Base-by-base conservation (phyloP, 257 asterid genomes). In the Solanum arcanum region DNA sequence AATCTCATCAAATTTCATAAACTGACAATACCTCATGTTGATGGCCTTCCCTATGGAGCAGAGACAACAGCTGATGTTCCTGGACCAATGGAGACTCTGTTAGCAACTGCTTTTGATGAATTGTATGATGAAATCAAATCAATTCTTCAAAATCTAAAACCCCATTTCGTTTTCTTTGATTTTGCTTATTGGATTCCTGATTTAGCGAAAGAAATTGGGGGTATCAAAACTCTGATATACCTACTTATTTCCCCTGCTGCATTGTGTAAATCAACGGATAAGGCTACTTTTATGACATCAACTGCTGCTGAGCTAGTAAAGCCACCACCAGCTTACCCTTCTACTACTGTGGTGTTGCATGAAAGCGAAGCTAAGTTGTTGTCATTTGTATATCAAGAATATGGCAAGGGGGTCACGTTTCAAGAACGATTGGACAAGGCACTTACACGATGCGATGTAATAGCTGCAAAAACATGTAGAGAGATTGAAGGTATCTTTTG, bases 31-130 rank as follows among this genome's bases (percentile, higher is more conserved):
- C 98, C 98, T 10, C 90, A 20, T 10, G 92, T 93, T 35, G 89
- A 88, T 2, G 95, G 98, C 86, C 93, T 94, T 59, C 95, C 96
- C 6, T 76, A 89, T 16, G 88, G 87, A 0, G 70, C 88, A 35
- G 94, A 94, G 86, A 91, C 94, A 62, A 91, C 96, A 31, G 84
- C 90, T n/a, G 98, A 95, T 35, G 47, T 91, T 5, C 89, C 90
- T 12, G 37, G 89, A 3, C 62, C 47, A 21, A 44, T 75, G 25
- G n/a, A 52, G 3, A 25, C 44, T 15, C 89, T 91, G 11, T 89
- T 95, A 15, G 87, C 87, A 21, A 72, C 69, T 2, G 96, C 97
- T 47, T 66, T 95, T 80, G 94, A 94, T 33, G 90, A 88, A 83
- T 91, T 94, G 0, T 37, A 49, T 41, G 93, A 93, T 37, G 42